These are phyloP conservation scores for Pythium biforme DNA, from an alignment of 352 stramenopile genomes.

Conservation along the genomic window DNA sequence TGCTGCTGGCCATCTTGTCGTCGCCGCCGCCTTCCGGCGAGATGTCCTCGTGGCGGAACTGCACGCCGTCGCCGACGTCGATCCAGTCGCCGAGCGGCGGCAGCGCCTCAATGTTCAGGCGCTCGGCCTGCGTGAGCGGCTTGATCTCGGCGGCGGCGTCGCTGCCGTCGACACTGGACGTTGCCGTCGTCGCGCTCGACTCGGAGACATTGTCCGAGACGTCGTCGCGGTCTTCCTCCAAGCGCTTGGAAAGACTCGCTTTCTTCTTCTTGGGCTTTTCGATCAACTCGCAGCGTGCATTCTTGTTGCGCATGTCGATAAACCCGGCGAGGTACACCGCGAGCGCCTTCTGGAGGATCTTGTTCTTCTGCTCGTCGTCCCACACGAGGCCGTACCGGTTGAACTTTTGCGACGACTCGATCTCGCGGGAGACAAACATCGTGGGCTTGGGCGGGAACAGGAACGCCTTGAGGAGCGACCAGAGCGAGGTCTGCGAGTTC, in stretches of 20 bases:
- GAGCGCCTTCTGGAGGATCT: slow-evolving; percentile 38
- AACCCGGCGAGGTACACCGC: slow-evolving; percentile 30
- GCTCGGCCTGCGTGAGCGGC: slow-evolving; percentile 29
- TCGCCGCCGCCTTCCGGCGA: slow-evolving; percentile 11
- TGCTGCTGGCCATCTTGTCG: slow-evolving; percentile 23
- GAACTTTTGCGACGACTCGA: slow-evolving; percentile 28
- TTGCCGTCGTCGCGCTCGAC: slow-evolving; percentile 26
- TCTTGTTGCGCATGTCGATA: slow-evolving; percentile 32
- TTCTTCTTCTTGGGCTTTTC: slow-evolving; percentile 30
- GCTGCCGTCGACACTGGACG: slow-evolving; percentile 18
- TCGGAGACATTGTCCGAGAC: slow-evolving; percentile 15
- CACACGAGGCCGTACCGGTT: slow-evolving; percentile 30
- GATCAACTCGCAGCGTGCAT: slow-evolving; percentile 31
- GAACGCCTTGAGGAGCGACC: slow-evolving; percentile 6
- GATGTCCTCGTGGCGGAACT: slow-evolving; percentile 35
- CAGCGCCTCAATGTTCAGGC: slow-evolving; percentile 37
- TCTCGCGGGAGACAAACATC: slow-evolving; percentile 25
- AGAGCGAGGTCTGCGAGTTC: slow-evolving; percentile 16
- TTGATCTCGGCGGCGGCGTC: slow-evolving; percentile 21
- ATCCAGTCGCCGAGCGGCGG: slow-evolving; percentile 27
- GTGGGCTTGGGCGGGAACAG: slow-evolving; percentile 7
- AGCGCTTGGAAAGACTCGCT: too few species aligned
- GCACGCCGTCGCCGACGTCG: slow-evolving; percentile 23
- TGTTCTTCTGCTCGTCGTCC: slow-evolving; percentile 36
- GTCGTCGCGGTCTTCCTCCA: too few species aligned